Percentiles rank a stretch among this genome's conserved stretches.
phyloP scores from a whole-genome alignment of 352 stramenopile species.

The Saprolegnia diclina region DNA sequence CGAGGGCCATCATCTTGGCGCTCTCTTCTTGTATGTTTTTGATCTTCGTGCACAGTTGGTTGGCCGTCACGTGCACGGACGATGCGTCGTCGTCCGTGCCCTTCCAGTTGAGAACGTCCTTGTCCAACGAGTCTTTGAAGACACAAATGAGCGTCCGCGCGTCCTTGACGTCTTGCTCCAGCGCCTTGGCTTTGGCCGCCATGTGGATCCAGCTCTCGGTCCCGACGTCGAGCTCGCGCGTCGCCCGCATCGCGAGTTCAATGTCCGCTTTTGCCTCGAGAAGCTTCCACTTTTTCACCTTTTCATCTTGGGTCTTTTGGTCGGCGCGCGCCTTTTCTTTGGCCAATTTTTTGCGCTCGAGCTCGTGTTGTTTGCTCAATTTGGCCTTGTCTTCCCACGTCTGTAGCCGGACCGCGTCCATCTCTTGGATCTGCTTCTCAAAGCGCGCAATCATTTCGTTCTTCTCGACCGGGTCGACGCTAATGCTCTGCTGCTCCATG shows the following conservation, averaged over 20 bases:
- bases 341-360: conserved; percentile 73
- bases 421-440: conserved; percentile 86
- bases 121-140: conserved; percentile 74
- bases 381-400: conserved; percentile 87
- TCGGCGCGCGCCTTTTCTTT: conserved; percentile 75
- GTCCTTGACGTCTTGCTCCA: conserved; percentile 73
- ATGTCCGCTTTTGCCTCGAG: conserved; percentile 79
- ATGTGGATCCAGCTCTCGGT: conserved; percentile 15
- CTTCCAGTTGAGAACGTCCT: conserved; percentile 70
- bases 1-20: conserved; percentile 54
- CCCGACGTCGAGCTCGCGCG: conserved; percentile 53
- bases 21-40: conserved; percentile 76
- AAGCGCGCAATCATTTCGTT: conserved; percentile 84
- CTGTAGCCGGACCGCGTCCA: conserved; percentile 75
- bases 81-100: conserved; percentile 45
- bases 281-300: conserved; percentile 77
- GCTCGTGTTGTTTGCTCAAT: conserved; percentile 79
- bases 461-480: conserved; percentile 78
- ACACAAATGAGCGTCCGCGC: conserved; percentile 74
- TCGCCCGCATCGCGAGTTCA: conserved; percentile 67
- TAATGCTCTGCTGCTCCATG: conserved; percentile 53
- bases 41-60: conserved; percentile 71
- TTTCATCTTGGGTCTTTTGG: conserved; percentile 73
- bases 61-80: conserved; percentile 66
- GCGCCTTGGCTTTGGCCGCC: conserved; percentile 34